Conservation (phyloP, 805 yeast genomes). For the Lipomyces starkeyi region DNA sequence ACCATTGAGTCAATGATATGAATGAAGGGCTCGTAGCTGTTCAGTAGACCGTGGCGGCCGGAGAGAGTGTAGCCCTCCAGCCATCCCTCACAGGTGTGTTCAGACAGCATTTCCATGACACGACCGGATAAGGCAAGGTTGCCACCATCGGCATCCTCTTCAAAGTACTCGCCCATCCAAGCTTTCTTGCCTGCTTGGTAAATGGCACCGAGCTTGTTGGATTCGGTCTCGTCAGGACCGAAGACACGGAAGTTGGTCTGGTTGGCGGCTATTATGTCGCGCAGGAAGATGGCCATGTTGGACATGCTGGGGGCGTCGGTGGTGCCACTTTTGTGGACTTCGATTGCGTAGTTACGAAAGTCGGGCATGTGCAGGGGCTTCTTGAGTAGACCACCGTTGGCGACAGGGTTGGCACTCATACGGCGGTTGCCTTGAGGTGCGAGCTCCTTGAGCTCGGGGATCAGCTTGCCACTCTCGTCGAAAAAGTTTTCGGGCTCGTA, state of each 20-base stretch:
- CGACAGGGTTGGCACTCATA: constrained; percentile 16
- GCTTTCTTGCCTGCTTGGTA: constrained; percentile 14
- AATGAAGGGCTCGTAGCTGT: constrained; percentile 17
- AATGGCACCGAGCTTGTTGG: constrained; percentile 12
- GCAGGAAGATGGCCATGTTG: constrained; percentile 8
- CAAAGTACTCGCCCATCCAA: constrained; percentile 13
- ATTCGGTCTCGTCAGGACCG: constrained; percentile 19
- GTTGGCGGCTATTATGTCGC: constrained; percentile 14
- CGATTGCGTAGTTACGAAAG: constrained; percentile 9
- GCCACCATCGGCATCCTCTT: constrained; percentile 17
- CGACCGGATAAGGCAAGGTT: constrained; percentile 13
- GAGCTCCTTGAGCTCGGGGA: constrained; percentile 15
- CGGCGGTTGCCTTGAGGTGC: constrained; percentile 9
- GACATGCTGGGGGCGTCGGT: constrained; percentile 14
- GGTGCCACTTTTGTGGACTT: constrained; percentile 9
- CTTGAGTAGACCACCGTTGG: constrained; percentile 12
- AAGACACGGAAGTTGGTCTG: constrained; percentile 13
- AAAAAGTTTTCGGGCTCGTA: constrained; percentile 13
- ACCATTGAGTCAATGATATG: constrained; percentile 19
- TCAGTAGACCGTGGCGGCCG: constrained; percentile 13
- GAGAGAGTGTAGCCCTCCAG: constrained; percentile 14
- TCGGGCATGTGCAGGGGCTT: constrained; percentile 15
- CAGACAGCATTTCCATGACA: constrained; percentile 16
- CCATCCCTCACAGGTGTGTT: constrained; percentile 17
- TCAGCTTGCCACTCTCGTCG: constrained; percentile 14